These are phyloP conservation scores for Pulchroboletus neoregius DNA, from an alignment of 1,284 basidiomycete genomes.

Conservation along the genomic window DNA sequence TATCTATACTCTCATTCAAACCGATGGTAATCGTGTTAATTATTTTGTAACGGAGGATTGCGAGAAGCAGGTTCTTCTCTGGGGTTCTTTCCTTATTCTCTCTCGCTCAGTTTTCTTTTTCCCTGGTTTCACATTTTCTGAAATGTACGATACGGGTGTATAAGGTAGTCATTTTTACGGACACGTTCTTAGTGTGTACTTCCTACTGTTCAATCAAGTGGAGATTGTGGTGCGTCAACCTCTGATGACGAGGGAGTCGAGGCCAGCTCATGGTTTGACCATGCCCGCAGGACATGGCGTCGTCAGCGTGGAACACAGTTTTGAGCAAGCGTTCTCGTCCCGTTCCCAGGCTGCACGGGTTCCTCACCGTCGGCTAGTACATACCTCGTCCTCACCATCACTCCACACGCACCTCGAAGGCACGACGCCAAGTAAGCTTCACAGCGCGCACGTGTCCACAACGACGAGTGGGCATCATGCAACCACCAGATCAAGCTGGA, in stretches of 20 bases:
- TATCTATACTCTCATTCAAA: constrained; percentile 3
- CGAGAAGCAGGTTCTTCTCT: constrained; percentile 17
- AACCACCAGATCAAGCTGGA: background rate
- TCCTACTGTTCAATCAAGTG: background rate
- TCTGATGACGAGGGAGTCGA: no score
- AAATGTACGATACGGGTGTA: constrained; percentile 2
- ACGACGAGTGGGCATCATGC: background rate
- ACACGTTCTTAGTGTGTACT: constrained; percentile 5
- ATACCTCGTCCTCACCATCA: background rate
- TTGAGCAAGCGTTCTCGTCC: background rate
- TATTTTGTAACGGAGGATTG: constrained; percentile 23
- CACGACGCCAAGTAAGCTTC: no score
- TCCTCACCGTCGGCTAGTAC: background rate
- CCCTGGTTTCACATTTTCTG: no score
- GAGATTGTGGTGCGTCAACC: background rate
- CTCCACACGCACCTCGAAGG: no score
- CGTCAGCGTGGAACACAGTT: constrained; percentile 7
- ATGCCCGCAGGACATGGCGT: background rate
- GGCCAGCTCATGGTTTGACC: constrained; percentile 2
- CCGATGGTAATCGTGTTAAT: constrained; percentile 13
- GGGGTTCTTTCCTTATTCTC: constrained; percentile 10
- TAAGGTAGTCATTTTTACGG: background rate
- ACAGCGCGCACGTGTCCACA: constrained; percentile 6
- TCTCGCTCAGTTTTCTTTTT: background rate
- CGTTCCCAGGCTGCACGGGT: background rate